Conservation (phyloP, 2,329 filamentous ascomycete genomes). For the Hymenoscyphus occultus region DNA sequence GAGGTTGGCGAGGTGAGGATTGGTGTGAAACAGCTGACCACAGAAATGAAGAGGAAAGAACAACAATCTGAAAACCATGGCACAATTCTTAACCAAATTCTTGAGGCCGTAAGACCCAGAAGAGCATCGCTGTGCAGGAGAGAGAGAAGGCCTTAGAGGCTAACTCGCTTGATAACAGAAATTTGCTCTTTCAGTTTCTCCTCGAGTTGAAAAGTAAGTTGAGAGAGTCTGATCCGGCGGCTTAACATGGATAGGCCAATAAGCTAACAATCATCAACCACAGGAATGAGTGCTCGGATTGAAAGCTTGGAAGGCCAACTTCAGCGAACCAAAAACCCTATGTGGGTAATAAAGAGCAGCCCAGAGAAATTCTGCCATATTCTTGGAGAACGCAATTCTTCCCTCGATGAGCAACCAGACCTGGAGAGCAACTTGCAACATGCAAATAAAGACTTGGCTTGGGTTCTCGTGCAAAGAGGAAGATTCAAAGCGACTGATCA, state of each 20-base stretch:
- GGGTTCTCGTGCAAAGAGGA: background rate
- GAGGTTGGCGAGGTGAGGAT: too few species aligned
- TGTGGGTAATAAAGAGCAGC: background rate
- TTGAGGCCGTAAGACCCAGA: too few species aligned
- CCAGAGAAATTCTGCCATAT: background rate
- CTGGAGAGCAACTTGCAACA: background rate
- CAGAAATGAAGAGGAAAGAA: too few species aligned
- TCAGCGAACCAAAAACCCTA: background rate
- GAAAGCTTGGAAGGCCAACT: background rate
- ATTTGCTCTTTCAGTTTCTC: too few species aligned
- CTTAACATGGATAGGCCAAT: background rate
- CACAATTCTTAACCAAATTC: too few species aligned
- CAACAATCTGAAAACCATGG: too few species aligned
- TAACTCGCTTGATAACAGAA: too few species aligned
- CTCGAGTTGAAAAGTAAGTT: too few species aligned
- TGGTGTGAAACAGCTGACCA: too few species aligned
- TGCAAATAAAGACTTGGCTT: background rate
- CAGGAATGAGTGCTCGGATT: background rate
- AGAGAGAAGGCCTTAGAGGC: too few species aligned
- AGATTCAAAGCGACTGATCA: background rate
- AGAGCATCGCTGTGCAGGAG: too few species aligned
- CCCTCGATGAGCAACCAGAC: background rate
- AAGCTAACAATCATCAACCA: background rate
- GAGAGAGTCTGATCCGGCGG: too few species aligned
- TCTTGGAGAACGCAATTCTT: background rate